Conservation (phyloP, 371 early-diverging fungal species). For the Encephalitozoon cuniculi region DNA sequence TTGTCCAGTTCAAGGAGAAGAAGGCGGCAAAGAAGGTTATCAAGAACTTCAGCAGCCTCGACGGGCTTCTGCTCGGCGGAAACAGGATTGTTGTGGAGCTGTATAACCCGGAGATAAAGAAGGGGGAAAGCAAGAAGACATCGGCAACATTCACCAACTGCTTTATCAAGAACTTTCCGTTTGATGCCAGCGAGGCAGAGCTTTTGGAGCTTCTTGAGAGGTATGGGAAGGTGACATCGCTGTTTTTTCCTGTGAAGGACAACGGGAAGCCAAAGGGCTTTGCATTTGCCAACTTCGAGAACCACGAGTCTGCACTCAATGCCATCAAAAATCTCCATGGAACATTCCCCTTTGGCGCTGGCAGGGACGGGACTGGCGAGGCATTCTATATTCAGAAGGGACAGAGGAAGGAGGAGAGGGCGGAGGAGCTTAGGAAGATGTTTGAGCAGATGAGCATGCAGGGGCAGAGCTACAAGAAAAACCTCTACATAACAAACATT, state of each 20-base stretch:
- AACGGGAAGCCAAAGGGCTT: conserved; percentile 75
- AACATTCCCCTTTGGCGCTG: conserved; percentile 76
- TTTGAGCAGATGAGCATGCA: conserved; percentile 32
- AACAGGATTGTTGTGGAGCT: conserved; percentile 48
- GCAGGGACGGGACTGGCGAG: conserved; percentile 68
- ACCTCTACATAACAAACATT: conserved; percentile 94
- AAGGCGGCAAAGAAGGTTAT: conserved; percentile 58
- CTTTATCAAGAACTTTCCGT: conserved; percentile 60
- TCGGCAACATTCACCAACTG: conserved; percentile 56
- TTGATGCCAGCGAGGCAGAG: conserved; percentile 32
- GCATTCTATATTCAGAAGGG: conserved; percentile 87
- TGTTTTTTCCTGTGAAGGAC: conserved; percentile 55
- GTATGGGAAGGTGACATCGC: conserved; percentile 57
- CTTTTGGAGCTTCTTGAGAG: conserved; percentile 38
- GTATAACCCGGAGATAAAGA: conserved; percentile 40
- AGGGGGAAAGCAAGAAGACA: not conserved
- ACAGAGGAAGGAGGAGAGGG: conserved; percentile 92
- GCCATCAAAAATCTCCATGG: conserved; percentile 94
- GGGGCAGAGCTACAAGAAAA: conserved; percentile 62
- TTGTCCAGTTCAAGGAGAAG: conserved; percentile 54
- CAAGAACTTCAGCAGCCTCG: conserved; percentile 31
- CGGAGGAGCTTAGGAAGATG: conserved; percentile 76
- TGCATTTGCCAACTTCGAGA: conserved; percentile 96
- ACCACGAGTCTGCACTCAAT: conserved; percentile 76
- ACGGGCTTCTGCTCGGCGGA: conserved; percentile 37